Base-by-base conservation (phyloP, 805 yeast species). In the Barnettozyma botsteinii region DNA sequence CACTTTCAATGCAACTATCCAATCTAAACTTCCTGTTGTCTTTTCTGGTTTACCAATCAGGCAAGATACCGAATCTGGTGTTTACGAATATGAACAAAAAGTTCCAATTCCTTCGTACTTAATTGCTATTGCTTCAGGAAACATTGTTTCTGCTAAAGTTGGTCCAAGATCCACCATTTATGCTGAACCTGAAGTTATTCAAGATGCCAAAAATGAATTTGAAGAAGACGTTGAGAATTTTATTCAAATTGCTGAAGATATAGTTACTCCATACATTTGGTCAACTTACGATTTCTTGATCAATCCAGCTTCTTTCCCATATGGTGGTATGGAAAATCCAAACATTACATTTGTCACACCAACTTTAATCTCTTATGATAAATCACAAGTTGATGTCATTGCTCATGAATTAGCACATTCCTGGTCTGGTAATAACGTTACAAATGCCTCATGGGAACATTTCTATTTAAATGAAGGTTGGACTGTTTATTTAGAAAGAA, bases 401-500 rank as follows among this genome's bases (percentile, higher is more conserved):
- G 96, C 96, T 1, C 96, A 88, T 62, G 96, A 88, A 61, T 71
- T 88, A 49, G 89, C 95, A 1, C 96, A 88, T 60, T 82, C 94
- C 30, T 88, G 96, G 94, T 75, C 86, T 2, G 96, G 96, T 32
- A 88, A 88, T 56, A 71, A 87, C 49, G 95, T 88, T 31, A 88
- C 96, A 22, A 88, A 86, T 61, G 77, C 82, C 53, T 82, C 93
- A 0, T 88, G 95, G 93, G 89, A 85, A 56, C 95, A 87, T 64
- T 87, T 88, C 61, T 88, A 95, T 93, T 73, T 88, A 50, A 88
- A 88, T 59, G 96, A 88, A 66, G 96, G 96, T 27, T 88, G 96
- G 96, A 87, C 96, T 6, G 96, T 88, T 29, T 88, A 88, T 59
- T 62, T 88, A 27, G 96, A 88, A 62, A 75, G 96, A 59, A 69